Base-by-base conservation (phyloP, 2,329 filamentous ascomycete species). In the Neonectria sp. region DNA sequence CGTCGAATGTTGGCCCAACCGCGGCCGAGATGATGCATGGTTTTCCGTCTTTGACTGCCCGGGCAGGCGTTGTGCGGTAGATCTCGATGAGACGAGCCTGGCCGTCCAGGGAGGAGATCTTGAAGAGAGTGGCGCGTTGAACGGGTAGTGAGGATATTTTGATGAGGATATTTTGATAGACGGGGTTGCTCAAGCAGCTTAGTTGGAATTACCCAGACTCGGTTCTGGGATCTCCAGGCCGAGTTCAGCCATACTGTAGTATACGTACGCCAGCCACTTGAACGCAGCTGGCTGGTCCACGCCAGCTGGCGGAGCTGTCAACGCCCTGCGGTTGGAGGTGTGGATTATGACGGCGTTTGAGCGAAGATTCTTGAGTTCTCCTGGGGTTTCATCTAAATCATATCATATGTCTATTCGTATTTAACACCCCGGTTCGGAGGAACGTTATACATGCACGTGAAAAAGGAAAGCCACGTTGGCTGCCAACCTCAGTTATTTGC, bases 221-320 rank as follows among this genome's bases (percentile, higher is more conserved):
- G 21, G 21, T 21, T 21, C 21, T 21, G 21, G 21, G 21, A 21
- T 21, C 21, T 21, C 21, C 21, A 21, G 21, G 21, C 21, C 21
- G 21, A 21, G 21, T 21, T 21, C 21, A 21, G 21, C 21, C 21
- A 21, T 21, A 21, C 21, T 21, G 21, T 21, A 21, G 21, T 21
- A 21, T 21, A 21, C 21, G 21, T 21, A 21, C 21, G 21, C 21
- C 21, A 21, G 21, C 21, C 21, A 21, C 21, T 21, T 21, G 21
- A 21, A 21, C 21, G 21, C 21, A 21, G 21, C 21, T 21, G 21
- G 21, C 21, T 21, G 21, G 21, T 21, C 49, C 49, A 52, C 24
- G 27, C 29, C 9, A 13, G 48, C 25, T 13, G 25, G 29, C 9
- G 52, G 60, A 56, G 60, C 52, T 56, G 35, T 49, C 49, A 43